phyloP scores from a whole-genome alignment of 2,329 filamentous ascomycete genomes.

The Colletotrichum sp. region DNA sequence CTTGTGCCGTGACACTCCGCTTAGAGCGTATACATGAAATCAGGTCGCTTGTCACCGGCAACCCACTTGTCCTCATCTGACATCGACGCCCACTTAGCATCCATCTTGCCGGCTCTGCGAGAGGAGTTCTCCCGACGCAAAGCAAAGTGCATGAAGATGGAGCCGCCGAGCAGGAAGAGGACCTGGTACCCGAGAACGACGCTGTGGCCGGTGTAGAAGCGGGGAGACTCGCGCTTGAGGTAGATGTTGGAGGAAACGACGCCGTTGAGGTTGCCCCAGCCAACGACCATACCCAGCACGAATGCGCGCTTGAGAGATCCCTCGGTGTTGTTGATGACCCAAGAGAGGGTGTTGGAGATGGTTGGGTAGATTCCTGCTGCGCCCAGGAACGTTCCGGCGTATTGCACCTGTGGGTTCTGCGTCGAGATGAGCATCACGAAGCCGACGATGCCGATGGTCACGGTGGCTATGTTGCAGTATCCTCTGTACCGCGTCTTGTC shows the following conservation, averaged over 20 bases:
- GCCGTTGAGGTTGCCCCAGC: conserved; percentile 78
- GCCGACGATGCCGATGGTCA: conserved; percentile 65
- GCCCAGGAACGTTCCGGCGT: conserved; percentile 72
- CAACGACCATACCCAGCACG: conserved; percentile 75
- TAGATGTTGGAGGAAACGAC: conserved; percentile 74
- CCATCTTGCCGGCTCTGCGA: conserved; percentile 57
- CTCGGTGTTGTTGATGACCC: conserved; percentile 74
- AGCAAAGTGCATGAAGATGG: conserved; percentile 62
- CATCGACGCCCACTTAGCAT: conserved; percentile 61
- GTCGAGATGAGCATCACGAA: conserved; percentile 69
- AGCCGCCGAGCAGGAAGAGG: conserved; percentile 67
- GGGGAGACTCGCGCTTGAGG: conserved; percentile 29
- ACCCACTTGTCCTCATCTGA: conserved; percentile 57
- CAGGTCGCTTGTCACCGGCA: conserved; percentile 57
- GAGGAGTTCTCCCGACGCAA: conserved; percentile 64
- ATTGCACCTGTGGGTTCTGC: conserved; percentile 59
- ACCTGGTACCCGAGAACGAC: conserved; percentile 68
- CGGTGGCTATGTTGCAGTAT: conserved; percentile 68
- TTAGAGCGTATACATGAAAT: conserved; percentile 37
- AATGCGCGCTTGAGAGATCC: conserved; percentile 67
- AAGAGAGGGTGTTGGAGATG: conserved; percentile 73
- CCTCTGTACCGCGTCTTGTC: conserved; percentile 69
- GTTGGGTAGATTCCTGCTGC: conserved; percentile 75
- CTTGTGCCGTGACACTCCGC: rapidly evolving
- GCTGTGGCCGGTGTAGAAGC: conserved; percentile 57